Evolutionary conservation across 352 stramenopile genomes (phyloP).

Genomic region (Ochromonadaceae sp.): DNA sequence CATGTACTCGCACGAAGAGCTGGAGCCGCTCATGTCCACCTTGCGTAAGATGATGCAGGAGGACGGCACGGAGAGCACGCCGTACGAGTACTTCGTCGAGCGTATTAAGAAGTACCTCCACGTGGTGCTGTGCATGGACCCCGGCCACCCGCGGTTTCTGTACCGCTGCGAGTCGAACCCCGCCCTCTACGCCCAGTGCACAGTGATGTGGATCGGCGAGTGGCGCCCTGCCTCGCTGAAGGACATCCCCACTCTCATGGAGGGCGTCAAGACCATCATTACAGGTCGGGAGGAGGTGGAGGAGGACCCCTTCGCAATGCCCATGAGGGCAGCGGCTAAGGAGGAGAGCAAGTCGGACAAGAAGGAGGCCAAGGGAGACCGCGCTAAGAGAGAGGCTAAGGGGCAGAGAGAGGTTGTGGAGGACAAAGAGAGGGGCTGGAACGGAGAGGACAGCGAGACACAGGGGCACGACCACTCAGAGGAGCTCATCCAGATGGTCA

Average conservation of each 20-base stretch:
- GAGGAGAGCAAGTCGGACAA: slow-evolving; percentile 8
- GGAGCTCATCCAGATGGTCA: slow-evolving; percentile 24
- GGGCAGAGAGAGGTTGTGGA: not conserved
- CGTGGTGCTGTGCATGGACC: slow-evolving; percentile 49
- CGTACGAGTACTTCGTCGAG: slow-evolving; percentile 81
- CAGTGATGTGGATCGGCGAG: slow-evolving; percentile 79
- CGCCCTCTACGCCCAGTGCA: slow-evolving; percentile 70
- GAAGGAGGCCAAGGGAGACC: slow-evolving; percentile 20
- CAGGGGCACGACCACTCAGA: slow-evolving; percentile 6
- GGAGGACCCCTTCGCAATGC: too few relatives aligned
- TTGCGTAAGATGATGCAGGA: slow-evolving; percentile 65
- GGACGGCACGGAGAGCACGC: slow-evolving; percentile 39
- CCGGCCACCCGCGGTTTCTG: slow-evolving; percentile 43
- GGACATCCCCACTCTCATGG: slow-evolving; percentile 46
- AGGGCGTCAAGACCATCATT: slow-evolving; percentile 31
- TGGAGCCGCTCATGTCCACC: slow-evolving; percentile 65
- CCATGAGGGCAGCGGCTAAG: too few relatives aligned
- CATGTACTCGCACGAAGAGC: slow-evolving; percentile 77
- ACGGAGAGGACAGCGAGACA: slow-evolving; percentile 19
- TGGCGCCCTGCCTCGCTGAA: slow-evolving; percentile 57
- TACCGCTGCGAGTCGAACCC: slow-evolving; percentile 77
- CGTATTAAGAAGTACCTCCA: slow-evolving; percentile 69
- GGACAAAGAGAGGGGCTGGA: not conserved
- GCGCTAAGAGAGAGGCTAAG: slow-evolving; percentile 3
- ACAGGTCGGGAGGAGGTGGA: not conserved